Evolutionary conservation across 140 eudicot genomes (phyloP).

Genomic region (Bidens hawaiensis): DNA sequence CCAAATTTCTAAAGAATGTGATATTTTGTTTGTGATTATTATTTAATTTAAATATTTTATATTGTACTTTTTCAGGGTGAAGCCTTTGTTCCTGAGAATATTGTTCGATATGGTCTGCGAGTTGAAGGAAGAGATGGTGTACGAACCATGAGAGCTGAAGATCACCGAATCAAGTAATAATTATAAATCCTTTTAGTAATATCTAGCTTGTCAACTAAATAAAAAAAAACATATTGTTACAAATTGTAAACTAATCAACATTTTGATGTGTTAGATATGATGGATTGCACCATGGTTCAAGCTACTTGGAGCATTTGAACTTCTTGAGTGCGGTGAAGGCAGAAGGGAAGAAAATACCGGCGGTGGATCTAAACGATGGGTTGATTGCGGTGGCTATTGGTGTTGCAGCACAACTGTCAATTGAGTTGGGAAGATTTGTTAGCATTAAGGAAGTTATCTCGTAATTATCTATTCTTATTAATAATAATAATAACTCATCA

Average conservation of each 20-base stretch:
- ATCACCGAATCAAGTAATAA: constrained; percentile 70
- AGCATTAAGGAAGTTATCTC: constrained; percentile 70
- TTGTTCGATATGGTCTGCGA: constrained; percentile 69
- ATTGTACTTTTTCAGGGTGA: constrained; percentile 53
- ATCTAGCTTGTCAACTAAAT: too few species aligned
- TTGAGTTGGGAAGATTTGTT: constrained; percentile 82
- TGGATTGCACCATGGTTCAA: constrained; percentile 98
- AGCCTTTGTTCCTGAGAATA: constrained; percentile 88
- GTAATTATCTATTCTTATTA: not conserved
- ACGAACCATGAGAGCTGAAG: constrained; percentile 56
- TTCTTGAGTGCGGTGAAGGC: constrained; percentile 65
- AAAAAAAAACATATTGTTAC: too few species aligned
- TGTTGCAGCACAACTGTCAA: constrained; percentile 92
- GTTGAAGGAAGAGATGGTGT: constrained; percentile 83
- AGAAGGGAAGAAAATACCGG: constrained; percentile 52
- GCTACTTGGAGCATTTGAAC: constrained; percentile 84
- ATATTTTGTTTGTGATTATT: not conserved
- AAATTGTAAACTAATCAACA: not conserved
- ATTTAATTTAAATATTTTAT: not conserved
- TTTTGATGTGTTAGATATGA: constrained; percentile 55
- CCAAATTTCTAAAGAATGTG: not conserved
- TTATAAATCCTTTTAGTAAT: not conserved
- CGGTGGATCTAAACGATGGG: constrained; percentile 81
- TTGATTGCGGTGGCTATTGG: constrained; percentile 91
- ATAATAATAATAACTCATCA: not conserved